phyloP scores from a whole-genome alignment of 1,139 yeast species.

The Candida freyschussii region DNA sequence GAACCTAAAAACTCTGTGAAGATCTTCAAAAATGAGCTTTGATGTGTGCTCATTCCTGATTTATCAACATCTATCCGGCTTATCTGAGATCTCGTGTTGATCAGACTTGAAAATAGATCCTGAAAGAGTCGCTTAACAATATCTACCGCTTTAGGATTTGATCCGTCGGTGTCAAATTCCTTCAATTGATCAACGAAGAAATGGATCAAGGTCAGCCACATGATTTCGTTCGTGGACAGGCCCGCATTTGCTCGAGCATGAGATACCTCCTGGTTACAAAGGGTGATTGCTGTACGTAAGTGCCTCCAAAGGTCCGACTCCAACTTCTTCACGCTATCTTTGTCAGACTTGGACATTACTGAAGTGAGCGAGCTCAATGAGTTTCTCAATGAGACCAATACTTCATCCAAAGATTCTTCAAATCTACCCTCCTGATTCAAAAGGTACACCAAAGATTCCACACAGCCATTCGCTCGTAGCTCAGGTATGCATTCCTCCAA shows the following conservation, averaged over 20 bases:
- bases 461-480: constrained; percentile 29
- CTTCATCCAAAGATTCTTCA: constrained; percentile 30
- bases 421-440: constrained; percentile 26
- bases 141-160: constrained; percentile 21
- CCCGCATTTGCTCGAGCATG: constrained; percentile 11
- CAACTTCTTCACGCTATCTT: constrained; percentile 17
- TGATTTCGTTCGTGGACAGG: constrained; percentile 29
- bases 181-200: constrained; percentile 31
- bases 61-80: constrained; percentile 23
- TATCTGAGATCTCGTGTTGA: constrained; percentile 36
- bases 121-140: constrained; percentile 44
- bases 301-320: constrained; percentile 31
- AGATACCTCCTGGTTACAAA: constrained; percentile 26
- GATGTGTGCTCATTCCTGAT: constrained; percentile 16
- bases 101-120: constrained; percentile 46
- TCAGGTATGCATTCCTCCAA: constrained; percentile 25
- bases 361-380: constrained; percentile 15
- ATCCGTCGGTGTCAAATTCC: constrained; percentile 20
- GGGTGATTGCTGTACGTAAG: constrained; percentile 34
- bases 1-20: constrained; percentile 45
- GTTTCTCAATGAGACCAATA: constrained; percentile 26
- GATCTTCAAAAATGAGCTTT: constrained; percentile 41
- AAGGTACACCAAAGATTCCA: constrained; percentile 34
- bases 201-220: constrained; percentile 39
- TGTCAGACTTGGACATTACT: constrained; percentile 11